phyloP scores from a whole-genome alignment of 192 early-diverging fungal species.

The Blastocladiella britannica region DNA sequence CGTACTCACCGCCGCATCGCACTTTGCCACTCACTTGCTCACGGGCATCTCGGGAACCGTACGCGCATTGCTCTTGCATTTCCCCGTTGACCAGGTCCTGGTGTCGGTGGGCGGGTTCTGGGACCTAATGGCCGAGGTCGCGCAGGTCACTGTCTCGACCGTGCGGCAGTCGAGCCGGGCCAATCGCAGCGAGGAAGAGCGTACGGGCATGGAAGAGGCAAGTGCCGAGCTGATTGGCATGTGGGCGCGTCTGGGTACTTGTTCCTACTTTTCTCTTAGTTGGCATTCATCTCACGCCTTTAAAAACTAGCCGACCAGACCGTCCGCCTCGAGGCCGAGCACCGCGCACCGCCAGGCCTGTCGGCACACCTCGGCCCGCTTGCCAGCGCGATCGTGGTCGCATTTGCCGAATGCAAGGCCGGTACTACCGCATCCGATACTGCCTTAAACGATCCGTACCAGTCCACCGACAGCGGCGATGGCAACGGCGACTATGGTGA shows the following conservation, averaged over 20 bases:
- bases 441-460: no score
- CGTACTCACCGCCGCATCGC: not conserved
- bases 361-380: not conserved
- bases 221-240: not conserved
- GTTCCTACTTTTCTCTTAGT: not conserved
- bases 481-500: no score
- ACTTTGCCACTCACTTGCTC: not conserved
- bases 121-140: not conserved
- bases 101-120: not conserved
- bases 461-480: no score
- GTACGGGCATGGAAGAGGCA: not conserved
- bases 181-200: not conserved
- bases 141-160: not conserved
- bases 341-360: not conserved
- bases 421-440: not conserved
- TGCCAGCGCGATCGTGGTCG: not conserved
- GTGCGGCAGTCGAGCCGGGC: not conserved
- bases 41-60: not conserved
- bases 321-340: not conserved
- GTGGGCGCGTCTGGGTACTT: not conserved
- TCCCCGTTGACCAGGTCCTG: not conserved
- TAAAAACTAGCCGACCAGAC: not conserved
- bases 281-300: not conserved
- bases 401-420: not conserved
- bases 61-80: not conserved